Conservation (phyloP, 495 filamentous ascomycete genomes). For the Penicillium desertorum region DNA sequence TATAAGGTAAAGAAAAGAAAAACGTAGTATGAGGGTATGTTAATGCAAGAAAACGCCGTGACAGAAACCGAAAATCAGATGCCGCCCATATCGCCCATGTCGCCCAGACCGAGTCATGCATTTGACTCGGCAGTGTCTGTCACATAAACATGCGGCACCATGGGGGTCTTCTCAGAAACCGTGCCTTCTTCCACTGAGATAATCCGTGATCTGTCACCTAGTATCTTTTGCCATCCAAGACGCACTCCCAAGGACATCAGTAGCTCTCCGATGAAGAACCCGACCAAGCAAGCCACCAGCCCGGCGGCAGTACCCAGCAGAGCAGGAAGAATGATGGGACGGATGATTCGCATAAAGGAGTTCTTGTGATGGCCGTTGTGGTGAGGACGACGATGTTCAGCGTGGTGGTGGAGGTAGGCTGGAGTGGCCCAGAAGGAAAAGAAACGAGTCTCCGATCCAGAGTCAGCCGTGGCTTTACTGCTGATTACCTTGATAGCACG, state of each 20-base stretch:
- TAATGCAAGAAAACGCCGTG: conserved; percentile 3
- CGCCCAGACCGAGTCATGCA: neutral
- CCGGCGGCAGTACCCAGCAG: conserved; percentile 41
- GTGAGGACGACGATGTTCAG: conserved; percentile 13
- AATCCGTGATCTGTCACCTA: neutral
- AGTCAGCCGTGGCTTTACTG: conserved; percentile 1
- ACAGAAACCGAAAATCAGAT: conserved; percentile 1
- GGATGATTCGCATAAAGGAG: conserved; percentile 30
- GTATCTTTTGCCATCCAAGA: conserved; percentile 11
- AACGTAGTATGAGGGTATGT: neutral
- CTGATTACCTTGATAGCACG: neutral
- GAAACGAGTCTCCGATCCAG: conserved; percentile 16
- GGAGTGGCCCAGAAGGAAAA: conserved; percentile 22
- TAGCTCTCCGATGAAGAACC: conserved; percentile 42
- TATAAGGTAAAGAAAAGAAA: neutral
- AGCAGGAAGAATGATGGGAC: conserved; percentile 39
- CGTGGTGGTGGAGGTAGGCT: conserved; percentile 9
- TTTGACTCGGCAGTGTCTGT: conserved; percentile 8
- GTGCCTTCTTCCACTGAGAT: conserved; percentile 19
- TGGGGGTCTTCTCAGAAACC: conserved; percentile 23
- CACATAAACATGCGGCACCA: conserved; percentile 16
- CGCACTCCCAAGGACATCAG: conserved; percentile 34
- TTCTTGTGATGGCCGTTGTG: conserved; percentile 23
- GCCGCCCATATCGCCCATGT: neutral
- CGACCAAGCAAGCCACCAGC: conserved; percentile 40